Percentiles rank a stretch among this genome's conserved stretches.
These are phyloP conservation scores for Fraxinus xanthoxyloides DNA, from an alignment of 305 asterid species.

Conservation along the genomic window DNA sequence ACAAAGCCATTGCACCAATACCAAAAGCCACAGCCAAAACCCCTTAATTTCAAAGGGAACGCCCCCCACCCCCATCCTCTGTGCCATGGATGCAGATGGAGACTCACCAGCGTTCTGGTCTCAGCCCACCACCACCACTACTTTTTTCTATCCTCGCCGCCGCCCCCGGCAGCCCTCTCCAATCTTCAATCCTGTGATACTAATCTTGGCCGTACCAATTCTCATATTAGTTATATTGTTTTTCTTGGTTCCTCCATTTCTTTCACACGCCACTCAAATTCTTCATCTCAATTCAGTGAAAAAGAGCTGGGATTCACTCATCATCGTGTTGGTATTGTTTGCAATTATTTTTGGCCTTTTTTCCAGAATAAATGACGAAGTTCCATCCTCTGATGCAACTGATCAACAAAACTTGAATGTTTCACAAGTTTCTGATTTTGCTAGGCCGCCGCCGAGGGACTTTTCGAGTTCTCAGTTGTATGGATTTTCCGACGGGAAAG, in stretches of 20 bases:
- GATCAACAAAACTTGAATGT: constrained; percentile 8
- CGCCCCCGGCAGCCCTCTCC: background rate
- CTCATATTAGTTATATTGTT: constrained; percentile 40
- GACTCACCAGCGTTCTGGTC: background rate
- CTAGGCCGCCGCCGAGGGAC: constrained; percentile 19
- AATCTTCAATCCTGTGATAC: constrained; percentile 40
- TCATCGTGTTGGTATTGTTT: constrained; percentile 54
- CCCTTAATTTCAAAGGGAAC: background rate
- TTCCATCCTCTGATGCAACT: constrained; percentile 20
- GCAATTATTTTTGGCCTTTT: constrained; percentile 83
- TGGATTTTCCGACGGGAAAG: constrained; percentile 37
- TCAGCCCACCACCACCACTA: background rate
- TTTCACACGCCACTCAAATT: constrained; percentile 46
- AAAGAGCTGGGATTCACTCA: constrained; percentile 71
- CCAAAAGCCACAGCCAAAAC: background rate
- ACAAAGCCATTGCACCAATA: background rate
- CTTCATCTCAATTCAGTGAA: constrained; percentile 64
- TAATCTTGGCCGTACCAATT: constrained; percentile 50
- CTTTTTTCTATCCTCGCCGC: background rate
- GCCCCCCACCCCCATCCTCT: background rate
- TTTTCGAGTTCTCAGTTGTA: constrained; percentile 39
- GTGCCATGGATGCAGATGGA: background rate
- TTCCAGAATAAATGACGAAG: constrained; percentile 60
- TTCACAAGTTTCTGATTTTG: constrained; percentile 22
- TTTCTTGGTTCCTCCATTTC: constrained; percentile 55